These are phyloP conservation scores for Thraustochytrium sp. DNA, from an alignment of 352 stramenopile species.

Conservation along the genomic window DNA sequence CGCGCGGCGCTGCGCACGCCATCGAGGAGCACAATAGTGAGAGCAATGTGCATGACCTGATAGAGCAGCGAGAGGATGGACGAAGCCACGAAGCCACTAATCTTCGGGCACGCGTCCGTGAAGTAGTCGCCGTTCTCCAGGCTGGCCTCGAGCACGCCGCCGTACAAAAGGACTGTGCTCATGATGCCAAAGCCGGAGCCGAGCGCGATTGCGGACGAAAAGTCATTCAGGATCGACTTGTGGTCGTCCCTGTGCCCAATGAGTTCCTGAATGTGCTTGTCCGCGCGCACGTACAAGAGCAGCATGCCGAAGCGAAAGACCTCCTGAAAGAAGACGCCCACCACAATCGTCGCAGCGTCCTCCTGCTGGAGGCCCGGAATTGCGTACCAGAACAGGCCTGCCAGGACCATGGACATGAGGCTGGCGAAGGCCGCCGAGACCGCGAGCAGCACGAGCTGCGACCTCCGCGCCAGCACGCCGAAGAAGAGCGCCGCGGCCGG, in stretches of 20 bases:
- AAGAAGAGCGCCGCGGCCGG: not conserved
- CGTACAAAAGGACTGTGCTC: constrained; percentile 12
- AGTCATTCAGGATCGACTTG: not conserved
- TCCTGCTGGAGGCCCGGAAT: not conserved
- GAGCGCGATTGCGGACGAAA: not conserved
- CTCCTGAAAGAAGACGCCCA: constrained; percentile 28
- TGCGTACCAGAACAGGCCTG: not conserved
- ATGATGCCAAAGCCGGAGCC: constrained; percentile 27
- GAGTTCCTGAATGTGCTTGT: not conserved
- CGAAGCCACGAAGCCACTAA: constrained; percentile 23
- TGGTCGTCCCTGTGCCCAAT: not conserved
- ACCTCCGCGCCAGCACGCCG: not conserved
- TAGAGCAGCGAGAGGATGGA: not conserved
- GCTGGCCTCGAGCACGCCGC: constrained; percentile 11
- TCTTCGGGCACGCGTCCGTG: constrained; percentile 3
- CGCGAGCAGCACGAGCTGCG: not conserved
- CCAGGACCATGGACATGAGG: not conserved
- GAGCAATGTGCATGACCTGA: constrained; percentile 20
- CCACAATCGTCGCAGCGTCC: not conserved
- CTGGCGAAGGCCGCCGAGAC: not conserved
- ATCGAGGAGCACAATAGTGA: constrained; percentile 4
- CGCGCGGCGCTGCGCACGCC: not conserved
- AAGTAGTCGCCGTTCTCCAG: constrained; percentile 23
- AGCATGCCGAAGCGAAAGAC: not conserved
- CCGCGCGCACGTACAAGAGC: not conserved